A percentile compares a stretch with the other conserved stretches of the same genome.
Conservation (phyloP, 208 protist species). For the Leishmania guyanensis region DNA sequence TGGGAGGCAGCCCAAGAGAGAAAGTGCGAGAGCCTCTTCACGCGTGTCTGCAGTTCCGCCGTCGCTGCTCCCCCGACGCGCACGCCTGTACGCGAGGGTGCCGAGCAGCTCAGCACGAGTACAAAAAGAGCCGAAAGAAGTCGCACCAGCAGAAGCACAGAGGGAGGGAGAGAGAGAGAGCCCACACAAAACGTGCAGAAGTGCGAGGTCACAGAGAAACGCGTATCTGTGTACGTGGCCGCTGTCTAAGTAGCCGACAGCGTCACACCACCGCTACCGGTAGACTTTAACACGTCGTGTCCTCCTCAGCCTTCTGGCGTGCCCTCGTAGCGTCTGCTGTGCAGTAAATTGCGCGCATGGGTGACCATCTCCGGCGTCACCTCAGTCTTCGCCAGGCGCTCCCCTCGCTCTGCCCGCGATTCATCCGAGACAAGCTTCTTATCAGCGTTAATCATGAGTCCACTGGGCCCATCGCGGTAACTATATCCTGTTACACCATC, state of each 20-base stretch:
- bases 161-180: background rate
- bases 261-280: background rate
- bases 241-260: background rate
- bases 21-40: background rate
- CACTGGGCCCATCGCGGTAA: constrained; percentile 62
- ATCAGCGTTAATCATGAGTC: constrained; percentile 73
- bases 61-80: too few relatives aligned
- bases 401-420: constrained; percentile 38
- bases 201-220: background rate
- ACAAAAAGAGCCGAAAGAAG: background rate
- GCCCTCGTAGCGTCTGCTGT: constrained; percentile 50
- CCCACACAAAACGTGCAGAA: background rate
- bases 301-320: constrained; percentile 8
- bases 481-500: constrained; percentile 72
- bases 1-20: background rate
- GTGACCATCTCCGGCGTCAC: constrained; percentile 75
- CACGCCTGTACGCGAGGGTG: background rate
- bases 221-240: background rate
- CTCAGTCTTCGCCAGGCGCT: constrained; percentile 38
- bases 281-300: background rate
- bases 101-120: background rate
- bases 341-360: constrained; percentile 53
- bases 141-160: background rate
- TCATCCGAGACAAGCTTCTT: constrained; percentile 50
- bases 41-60: too few relatives aligned